A percentile compares a stretch with the other conserved stretches of the same genome.
phyloP scores from a whole-genome alignment of 331 rosid species.

The Stylosanthes scabra region DNA sequence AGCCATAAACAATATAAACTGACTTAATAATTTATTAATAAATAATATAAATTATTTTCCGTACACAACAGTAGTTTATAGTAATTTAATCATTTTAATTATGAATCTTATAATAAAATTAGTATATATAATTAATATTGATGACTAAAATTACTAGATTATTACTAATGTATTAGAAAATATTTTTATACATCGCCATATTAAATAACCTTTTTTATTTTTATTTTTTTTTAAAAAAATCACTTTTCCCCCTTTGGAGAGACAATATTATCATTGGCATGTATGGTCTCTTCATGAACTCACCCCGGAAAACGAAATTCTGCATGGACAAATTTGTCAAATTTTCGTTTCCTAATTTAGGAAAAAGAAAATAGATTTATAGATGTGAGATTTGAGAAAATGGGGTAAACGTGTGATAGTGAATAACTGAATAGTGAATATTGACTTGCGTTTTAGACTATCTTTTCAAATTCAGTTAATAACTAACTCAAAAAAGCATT shows the following conservation, averaged over 20 bases:
- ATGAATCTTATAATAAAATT: no score
- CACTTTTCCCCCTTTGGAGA: neutral
- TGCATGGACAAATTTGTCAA: neutral
- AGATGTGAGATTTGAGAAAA: neutral
- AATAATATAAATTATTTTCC: no score
- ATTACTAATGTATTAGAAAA: no score
- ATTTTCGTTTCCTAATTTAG: neutral
- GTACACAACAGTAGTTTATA: no score
- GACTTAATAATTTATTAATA: no score
- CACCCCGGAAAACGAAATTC: neutral
- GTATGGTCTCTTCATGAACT: neutral
- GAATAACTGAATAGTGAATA: neutral
- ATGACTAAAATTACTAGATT: no score
- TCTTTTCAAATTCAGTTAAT: slow-evolving; percentile 23
- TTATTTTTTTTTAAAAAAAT: neutral
- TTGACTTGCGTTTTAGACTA: neutral
- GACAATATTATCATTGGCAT: neutral
- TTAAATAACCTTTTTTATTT: neutral
- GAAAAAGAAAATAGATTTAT: neutral
- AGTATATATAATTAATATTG: no score
- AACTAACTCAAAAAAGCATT: slow-evolving; percentile 30
- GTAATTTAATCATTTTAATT: no score
- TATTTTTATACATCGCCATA: neutral
- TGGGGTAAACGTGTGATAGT: no score
- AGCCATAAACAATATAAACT: no score